Conservation (phyloP, 345 rosid species). For the Eucalyptus caleyi region DNA sequence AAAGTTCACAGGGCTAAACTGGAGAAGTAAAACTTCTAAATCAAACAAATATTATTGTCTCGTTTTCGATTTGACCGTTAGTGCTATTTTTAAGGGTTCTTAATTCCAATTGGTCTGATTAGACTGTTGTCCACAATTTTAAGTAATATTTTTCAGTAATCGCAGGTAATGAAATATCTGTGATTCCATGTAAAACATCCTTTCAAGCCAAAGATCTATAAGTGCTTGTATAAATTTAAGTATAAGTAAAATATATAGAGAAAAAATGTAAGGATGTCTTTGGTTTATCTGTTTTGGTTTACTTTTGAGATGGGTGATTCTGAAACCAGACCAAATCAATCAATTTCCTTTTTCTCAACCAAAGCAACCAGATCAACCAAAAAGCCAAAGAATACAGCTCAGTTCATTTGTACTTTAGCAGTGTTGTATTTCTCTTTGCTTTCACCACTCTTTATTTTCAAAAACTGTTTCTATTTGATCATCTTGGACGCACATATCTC, state of each 20-base stretch:
- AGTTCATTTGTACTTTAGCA: not conserved
- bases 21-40: not conserved
- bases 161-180: not conserved
- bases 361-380: not conserved
- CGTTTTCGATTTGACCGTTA: not conserved
- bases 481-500: not conserved
- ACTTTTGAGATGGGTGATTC: not conserved
- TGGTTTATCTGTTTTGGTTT: not conserved
- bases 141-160: not conserved
- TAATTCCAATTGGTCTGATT: not conserved
- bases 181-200: not conserved
- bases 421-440: not conserved
- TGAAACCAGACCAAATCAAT: not conserved
- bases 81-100: not conserved
- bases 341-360: not conserved
- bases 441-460: not conserved
- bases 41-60: not conserved
- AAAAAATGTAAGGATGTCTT: not conserved
- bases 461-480: not conserved
- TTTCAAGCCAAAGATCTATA: not conserved
- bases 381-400: not conserved
- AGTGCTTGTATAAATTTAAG: not conserved
- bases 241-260: not conserved
- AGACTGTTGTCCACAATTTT: not conserved
- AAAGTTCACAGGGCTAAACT: not conserved